phyloP scores from a whole-genome alignment of 768 basidiomycete genomes.

The Lactarius tabidus region DNA sequence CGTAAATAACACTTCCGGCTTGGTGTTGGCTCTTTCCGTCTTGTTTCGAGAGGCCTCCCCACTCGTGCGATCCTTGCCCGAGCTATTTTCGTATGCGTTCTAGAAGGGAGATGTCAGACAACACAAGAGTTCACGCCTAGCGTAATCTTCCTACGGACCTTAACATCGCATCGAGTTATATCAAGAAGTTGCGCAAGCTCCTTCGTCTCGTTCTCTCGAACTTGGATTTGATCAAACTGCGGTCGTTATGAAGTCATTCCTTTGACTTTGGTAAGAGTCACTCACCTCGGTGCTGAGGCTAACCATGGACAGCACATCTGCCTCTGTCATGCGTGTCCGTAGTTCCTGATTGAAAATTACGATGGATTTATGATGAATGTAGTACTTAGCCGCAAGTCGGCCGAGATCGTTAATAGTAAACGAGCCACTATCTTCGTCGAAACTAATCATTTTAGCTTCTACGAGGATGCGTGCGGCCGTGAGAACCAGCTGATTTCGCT shows the following conservation, averaged over 20 bases:
- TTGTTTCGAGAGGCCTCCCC: constrained; percentile 16
- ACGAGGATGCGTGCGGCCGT: constrained; percentile 64
- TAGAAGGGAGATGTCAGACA: constrained; percentile 3
- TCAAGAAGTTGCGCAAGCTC: constrained; percentile 74
- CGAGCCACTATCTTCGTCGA: constrained; percentile 51
- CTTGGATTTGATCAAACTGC: constrained; percentile 92
- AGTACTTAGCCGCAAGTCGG: constrained; percentile 96
- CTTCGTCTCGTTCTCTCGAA: constrained; percentile 82
- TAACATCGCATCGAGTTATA: constrained; percentile 61
- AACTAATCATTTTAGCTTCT: constrained; percentile 76
- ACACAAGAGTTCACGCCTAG: constrained; percentile 2
- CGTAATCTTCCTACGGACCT: constrained; percentile 60
- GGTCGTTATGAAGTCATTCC: constrained; percentile 3
- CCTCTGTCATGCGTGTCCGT: constrained; percentile 83
- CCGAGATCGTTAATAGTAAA: constrained; percentile 86
- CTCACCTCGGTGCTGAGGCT: constrained; percentile 87
- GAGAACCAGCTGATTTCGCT: constrained; percentile 63
- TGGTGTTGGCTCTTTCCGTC: neutral
- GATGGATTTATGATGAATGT: constrained; percentile 81
- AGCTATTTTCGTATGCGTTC: constrained; percentile 17
- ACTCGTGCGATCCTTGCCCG: constrained; percentile 16
- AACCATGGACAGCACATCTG: constrained; percentile 83
- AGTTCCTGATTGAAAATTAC: constrained; percentile 83
- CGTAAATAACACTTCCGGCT: constrained; percentile 12
- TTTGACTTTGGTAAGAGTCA: neutral